phyloP scores from a whole-genome alignment of 2,329 filamentous ascomycete species.

The Fusarium virguliforme region DNA sequence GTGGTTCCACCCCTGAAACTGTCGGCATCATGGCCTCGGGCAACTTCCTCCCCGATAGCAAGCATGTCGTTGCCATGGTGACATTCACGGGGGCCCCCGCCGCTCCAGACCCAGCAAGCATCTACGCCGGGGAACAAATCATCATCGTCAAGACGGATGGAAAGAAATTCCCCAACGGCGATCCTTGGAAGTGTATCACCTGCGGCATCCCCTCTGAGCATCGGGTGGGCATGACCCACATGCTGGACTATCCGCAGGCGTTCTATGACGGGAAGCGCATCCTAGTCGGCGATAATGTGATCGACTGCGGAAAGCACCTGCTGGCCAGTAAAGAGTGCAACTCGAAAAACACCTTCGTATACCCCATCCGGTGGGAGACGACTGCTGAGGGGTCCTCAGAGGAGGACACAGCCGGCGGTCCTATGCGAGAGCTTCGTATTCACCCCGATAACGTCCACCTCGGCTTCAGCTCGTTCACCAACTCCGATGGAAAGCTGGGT shows the following conservation, averaged over 20 bases:
- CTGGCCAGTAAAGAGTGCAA: conserved; percentile 49
- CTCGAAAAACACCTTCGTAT: not conserved
- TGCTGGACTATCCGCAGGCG: conserved; percentile 60
- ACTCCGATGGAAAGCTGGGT: conserved; percentile 18
- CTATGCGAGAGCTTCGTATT: conserved; percentile 61
- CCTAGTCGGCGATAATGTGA: conserved; percentile 53
- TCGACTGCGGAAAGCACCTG: conserved; percentile 57
- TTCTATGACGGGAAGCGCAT: conserved; percentile 59
- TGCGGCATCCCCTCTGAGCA: conserved; percentile 57
- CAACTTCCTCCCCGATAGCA: conserved; percentile 60
- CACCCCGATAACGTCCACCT: conserved; percentile 64
- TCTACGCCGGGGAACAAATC: conserved; percentile 61
- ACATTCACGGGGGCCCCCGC: conserved; percentile 61
- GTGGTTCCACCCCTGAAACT: no score
- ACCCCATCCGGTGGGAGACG: conserved; percentile 31
- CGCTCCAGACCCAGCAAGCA: conserved; percentile 57
- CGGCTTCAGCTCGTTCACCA: conserved; percentile 59
- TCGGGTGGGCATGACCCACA: conserved; percentile 28
- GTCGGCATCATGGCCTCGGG: not conserved
- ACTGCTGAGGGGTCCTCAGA: conserved; percentile 43
- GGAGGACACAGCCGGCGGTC: conserved; percentile 44
- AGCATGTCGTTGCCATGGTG: conserved; percentile 59
- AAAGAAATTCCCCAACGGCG: conserved; percentile 60
- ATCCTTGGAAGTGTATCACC: conserved; percentile 64
- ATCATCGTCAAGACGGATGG: conserved; percentile 62